Evolutionary conservation across 371 early-diverging fungal genomes (phyloP).

Genomic region (Paraphysoderma sedebokerense): DNA sequence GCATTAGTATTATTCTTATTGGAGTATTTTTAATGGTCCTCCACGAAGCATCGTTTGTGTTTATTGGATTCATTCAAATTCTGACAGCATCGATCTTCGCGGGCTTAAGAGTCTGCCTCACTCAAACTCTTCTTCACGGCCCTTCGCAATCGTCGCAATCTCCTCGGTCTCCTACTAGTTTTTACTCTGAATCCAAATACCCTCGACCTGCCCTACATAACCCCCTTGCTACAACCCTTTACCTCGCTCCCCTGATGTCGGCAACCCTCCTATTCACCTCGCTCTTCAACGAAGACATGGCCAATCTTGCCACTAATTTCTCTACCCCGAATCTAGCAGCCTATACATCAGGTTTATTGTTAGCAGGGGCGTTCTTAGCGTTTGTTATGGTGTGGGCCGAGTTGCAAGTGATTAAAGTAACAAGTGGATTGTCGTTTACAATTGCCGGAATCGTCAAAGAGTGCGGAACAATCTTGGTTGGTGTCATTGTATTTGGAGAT

Average conservation of each 20-base stretch:
- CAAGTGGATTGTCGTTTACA: conserved; percentile 68
- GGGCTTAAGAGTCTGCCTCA: no score
- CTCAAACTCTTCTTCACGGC: no score
- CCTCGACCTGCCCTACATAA: conserved; percentile 54
- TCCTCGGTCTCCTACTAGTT: no score
- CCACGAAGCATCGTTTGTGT: conserved; percentile 3
- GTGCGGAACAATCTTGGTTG: not conserved
- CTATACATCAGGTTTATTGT: conserved; percentile 31
- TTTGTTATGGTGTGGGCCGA: conserved; percentile 76
- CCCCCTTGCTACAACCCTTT: conserved; percentile 47
- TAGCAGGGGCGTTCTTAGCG: conserved; percentile 62
- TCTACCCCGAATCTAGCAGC: conserved; percentile 14
- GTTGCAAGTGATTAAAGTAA: conserved; percentile 56
- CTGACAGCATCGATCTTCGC: not conserved
- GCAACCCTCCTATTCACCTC: conserved; percentile 25
- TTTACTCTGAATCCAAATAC: conserved; percentile 66
- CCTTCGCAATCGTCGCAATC: no score
- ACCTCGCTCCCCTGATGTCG: conserved; percentile 10
- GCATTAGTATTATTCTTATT: conserved; percentile 48
- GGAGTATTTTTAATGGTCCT: conserved; percentile 75
- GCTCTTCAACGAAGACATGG: conserved; percentile 39
- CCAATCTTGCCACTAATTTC: conserved; percentile 21
- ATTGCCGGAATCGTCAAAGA: conserved; percentile 75
- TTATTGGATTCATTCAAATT: not conserved
- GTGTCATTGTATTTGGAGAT: not conserved